phyloP scores from a whole-genome alignment of 352 stramenopile genomes.

The Globisporangium lucens region DNA sequence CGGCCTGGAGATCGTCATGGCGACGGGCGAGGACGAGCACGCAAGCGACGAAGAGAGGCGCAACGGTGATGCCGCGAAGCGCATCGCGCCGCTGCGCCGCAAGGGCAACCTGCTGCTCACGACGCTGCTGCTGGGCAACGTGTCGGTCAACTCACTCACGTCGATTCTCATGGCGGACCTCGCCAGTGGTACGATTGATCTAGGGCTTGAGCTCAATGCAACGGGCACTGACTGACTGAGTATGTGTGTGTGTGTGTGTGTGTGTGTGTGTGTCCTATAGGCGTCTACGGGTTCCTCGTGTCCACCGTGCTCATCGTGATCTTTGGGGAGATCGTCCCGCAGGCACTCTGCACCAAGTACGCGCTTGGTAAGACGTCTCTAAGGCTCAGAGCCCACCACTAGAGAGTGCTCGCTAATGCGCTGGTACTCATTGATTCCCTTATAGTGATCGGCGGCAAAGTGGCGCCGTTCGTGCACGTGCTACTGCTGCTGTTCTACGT shows the following conservation, averaged over 20 bases:
- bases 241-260: conserved; percentile 5
- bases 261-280: background rate
- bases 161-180: conserved; percentile 94
- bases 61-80: conserved; percentile 55
- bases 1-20: conserved; percentile 96
- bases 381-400: background rate
- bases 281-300: conserved; percentile 84
- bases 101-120: conserved; percentile 96
- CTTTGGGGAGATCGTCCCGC: conserved; percentile 91
- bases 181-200: conserved; percentile 35
- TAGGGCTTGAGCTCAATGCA: background rate
- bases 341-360: conserved; percentile 89
- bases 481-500: conserved; percentile 93
- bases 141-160: conserved; percentile 94
- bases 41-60: conserved; percentile 62
- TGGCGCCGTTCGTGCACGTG: conserved; percentile 91
- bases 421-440: background rate
- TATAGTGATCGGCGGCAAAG: conserved; percentile 61
- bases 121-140: conserved; percentile 95
- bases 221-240: background rate
- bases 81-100: conserved; percentile 88
- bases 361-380: conserved; percentile 13
- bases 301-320: conserved; percentile 94
- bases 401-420: background rate
- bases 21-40: conserved; percentile 81